Percentiles rank a stretch among this genome's conserved stretches.
phyloP scores from a whole-genome alignment of 2,329 filamentous ascomycete genomes.

The Ophioceras dolichostomum region DNA sequence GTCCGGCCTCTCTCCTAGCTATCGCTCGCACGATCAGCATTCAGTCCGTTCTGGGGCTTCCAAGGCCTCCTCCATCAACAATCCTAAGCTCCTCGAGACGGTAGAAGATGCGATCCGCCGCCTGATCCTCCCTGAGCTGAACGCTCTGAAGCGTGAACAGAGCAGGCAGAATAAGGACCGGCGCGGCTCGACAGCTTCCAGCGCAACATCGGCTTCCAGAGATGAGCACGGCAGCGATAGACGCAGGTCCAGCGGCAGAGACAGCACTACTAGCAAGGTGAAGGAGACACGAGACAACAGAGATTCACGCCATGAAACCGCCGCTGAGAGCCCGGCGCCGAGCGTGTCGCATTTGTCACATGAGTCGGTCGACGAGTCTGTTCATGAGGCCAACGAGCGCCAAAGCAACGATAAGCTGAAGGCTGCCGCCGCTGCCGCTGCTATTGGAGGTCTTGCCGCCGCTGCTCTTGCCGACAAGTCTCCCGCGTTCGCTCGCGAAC shows the following conservation, averaged over 20 bases:
- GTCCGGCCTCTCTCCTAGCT: conserved; percentile 38
- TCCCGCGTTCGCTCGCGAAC: conserved; percentile 36
- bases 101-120: conserved; percentile 89
- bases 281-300: conserved; percentile 35
- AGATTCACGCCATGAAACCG: conserved; percentile 42
- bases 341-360: conserved; percentile 32
- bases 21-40: conserved; percentile 42
- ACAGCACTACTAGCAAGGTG: conserved; percentile 33
- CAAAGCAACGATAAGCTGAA: conserved; percentile 29
- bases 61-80: conserved; percentile 65
- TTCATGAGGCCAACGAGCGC: conserved; percentile 22
- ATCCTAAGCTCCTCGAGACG: conserved; percentile 79
- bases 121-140: conserved; percentile 82
- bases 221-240: conserved; percentile 44
- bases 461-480: conserved; percentile 22
- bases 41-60: conserved; percentile 38
- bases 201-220: conserved; percentile 38
- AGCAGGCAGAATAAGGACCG: conserved; percentile 61
- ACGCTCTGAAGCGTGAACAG: conserved; percentile 81
- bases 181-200: conserved; percentile 50
- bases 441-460: conserved; percentile 22
- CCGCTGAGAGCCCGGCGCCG: conserved; percentile 32
- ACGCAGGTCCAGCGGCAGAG: conserved; percentile 45
- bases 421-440: conserved; percentile 31
- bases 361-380: conserved; percentile 30